Evolutionary conservation across 2,329 filamentous ascomycete species (phyloP).

Genomic region (Aspergillus sp.): DNA sequence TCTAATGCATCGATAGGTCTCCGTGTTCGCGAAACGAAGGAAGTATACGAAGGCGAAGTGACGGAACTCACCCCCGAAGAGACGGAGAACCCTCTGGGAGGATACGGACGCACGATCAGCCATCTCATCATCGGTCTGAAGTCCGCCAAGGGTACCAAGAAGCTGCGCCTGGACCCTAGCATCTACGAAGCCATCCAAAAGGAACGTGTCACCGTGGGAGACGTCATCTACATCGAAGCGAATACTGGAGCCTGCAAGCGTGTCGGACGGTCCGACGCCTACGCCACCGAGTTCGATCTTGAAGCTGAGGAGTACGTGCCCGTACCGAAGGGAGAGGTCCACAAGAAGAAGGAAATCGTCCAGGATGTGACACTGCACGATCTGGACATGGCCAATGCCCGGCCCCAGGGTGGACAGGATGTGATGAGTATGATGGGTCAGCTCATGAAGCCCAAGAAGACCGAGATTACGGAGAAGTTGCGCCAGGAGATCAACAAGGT

Average conservation of each 20-base stretch:
- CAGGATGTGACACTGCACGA: slow-evolving; percentile 98
- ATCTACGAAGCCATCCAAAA: slow-evolving; percentile 99
- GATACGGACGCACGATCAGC: slow-evolving; percentile 96
- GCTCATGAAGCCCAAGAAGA: slow-evolving; percentile 99
- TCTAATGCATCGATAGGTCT: slow-evolving; percentile 52
- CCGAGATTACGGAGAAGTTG: slow-evolving; percentile 97
- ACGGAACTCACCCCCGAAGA: slow-evolving; percentile 97
- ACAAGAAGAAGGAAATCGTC: slow-evolving; percentile 99
- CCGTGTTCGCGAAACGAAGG: slow-evolving; percentile 96
- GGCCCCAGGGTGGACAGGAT: slow-evolving; percentile 95
- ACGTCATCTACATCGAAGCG: slow-evolving; percentile 98
- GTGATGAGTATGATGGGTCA: slow-evolving; percentile 99
- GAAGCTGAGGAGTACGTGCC: slow-evolving; percentile 99
- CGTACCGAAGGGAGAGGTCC: slow-evolving; percentile 96
- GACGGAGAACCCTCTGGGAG: slow-evolving; percentile 93
- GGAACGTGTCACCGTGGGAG: slow-evolving; percentile 91
- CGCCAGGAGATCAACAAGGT: slow-evolving; percentile 98
- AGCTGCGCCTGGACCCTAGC: slow-evolving; percentile 91
- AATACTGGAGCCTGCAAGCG: slow-evolving; percentile 98
- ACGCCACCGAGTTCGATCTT: slow-evolving; percentile 96
- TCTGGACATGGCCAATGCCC: slow-evolving; percentile 89
- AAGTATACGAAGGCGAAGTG: slow-evolving; percentile 98
- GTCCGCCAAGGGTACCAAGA: slow-evolving; percentile 95
- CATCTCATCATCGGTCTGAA: slow-evolving; percentile 93
- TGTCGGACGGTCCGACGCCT: slow-evolving; percentile 92